Conservation (phyloP, 495 filamentous ascomycete genomes). For the Xylaria curta region DNA sequence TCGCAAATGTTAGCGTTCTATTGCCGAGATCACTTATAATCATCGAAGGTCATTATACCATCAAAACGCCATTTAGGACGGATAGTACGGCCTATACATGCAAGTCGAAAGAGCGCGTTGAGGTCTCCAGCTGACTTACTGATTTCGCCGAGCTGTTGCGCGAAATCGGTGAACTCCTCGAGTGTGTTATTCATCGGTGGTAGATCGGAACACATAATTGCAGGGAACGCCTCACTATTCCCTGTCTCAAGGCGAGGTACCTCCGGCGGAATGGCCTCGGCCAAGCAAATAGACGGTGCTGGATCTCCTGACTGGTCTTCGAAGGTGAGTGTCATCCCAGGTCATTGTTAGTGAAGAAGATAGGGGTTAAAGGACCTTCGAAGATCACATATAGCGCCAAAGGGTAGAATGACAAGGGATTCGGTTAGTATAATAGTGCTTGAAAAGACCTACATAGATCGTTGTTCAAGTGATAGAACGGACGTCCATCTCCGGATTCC, state of each 20-base stretch:
- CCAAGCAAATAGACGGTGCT: slow-evolving; percentile 48
- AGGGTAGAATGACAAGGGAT: neutral
- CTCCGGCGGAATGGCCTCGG: slow-evolving; percentile 38
- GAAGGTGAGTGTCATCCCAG: neutral
- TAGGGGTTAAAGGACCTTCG: neutral
- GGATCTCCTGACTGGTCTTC: slow-evolving; percentile 43
- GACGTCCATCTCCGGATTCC: slow-evolving; percentile 58
- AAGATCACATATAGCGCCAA: neutral
- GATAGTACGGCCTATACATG: slow-evolving; percentile 64
- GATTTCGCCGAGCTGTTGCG: slow-evolving; percentile 51
- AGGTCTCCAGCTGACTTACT: slow-evolving; percentile 62
- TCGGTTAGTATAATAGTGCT: neutral
- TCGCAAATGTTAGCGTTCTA: slow-evolving; percentile 10
- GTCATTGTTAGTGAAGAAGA: neutral
- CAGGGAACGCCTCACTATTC: slow-evolving; percentile 55
- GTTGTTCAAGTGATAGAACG: slow-evolving; percentile 52
- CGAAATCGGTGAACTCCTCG: slow-evolving; percentile 54
- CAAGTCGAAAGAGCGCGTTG: slow-evolving; percentile 62
- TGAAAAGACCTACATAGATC: neutral
- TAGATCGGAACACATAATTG: slow-evolving; percentile 70
- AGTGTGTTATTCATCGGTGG: slow-evolving; percentile 50
- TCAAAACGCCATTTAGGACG: slow-evolving; percentile 64
- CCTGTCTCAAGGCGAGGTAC: slow-evolving; percentile 47
- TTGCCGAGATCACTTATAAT: neutral
- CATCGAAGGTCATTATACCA: slow-evolving; percentile 35